These are phyloP conservation scores for Aspergillus kassunensis DNA, from an alignment of 495 filamentous ascomycete genomes.

Conservation along the genomic window DNA sequence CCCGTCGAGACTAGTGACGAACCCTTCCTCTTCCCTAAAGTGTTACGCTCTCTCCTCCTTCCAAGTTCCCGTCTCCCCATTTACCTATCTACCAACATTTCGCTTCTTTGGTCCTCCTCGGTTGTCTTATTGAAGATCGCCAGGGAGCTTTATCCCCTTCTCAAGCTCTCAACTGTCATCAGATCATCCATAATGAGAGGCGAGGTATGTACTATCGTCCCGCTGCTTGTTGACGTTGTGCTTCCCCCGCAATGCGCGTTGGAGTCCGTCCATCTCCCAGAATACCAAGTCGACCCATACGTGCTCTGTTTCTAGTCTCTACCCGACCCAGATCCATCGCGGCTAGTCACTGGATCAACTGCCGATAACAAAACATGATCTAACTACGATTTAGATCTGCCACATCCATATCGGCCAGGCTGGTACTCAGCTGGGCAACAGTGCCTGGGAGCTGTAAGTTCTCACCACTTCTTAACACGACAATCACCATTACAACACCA, in stretches of 20 bases:
- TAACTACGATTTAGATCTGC: constrained; percentile 55
- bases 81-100: not conserved
- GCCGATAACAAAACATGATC: not conserved
- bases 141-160: not conserved
- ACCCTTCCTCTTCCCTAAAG: not conserved
- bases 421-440: constrained; percentile 89
- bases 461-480: constrained; percentile 38
- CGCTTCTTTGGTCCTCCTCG: not conserved
- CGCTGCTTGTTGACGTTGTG: constrained; percentile 14
- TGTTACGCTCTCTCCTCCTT: not conserved
- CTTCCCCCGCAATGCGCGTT: constrained; percentile 16
- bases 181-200: constrained; percentile 28
- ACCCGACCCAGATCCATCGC: not conserved
- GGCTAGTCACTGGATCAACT: constrained; percentile 6
- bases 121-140: not conserved
- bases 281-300: constrained; percentile 4
- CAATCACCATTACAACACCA: not conserved
- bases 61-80: not conserved
- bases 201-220: constrained; percentile 25
- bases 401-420: constrained; percentile 93
- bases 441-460: constrained; percentile 90
- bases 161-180: not conserved
- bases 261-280: constrained; percentile 13
- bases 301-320: too few relatives aligned
- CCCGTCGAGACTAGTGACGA: constrained; percentile 6